phyloP scores from a whole-genome alignment of 1,139 yeast genomes.

The Suhomyces choctaworum region DNA sequence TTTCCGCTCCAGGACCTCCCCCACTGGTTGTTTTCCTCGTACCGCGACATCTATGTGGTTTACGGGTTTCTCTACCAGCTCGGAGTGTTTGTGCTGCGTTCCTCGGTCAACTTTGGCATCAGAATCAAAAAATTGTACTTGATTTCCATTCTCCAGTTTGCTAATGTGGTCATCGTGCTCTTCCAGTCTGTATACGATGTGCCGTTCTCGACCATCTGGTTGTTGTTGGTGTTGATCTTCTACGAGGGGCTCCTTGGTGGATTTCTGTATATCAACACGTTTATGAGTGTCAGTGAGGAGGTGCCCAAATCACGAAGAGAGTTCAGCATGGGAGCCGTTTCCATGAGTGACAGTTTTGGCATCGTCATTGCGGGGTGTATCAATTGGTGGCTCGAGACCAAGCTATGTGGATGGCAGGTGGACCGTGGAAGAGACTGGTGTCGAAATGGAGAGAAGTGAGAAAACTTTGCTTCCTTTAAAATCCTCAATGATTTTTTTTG shows the following conservation, averaged over 20 bases:
- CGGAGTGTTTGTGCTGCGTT: conserved; percentile 89
- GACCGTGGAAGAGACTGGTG: conserved; percentile 68
- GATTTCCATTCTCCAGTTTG: conserved; percentile 65
- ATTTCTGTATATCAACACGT: conserved; percentile 84
- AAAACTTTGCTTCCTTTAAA: too few relatives aligned
- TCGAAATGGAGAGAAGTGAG: too few relatives aligned
- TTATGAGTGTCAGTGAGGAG: conserved; percentile 70
- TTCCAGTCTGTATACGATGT: conserved; percentile 62
- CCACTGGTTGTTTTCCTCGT: conserved; percentile 53
- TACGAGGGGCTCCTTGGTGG: conserved; percentile 94
- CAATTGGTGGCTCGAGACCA: conserved; percentile 72
- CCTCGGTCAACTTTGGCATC: conserved; percentile 67
- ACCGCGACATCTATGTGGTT: conserved; percentile 86
- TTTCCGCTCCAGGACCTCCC: conserved; percentile 75
- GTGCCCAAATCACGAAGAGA: conserved; percentile 61
- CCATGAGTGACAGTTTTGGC: conserved; percentile 89
- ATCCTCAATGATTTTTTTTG: too few relatives aligned
- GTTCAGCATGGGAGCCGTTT: conserved; percentile 91
- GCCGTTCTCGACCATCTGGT: conserved; percentile 59
- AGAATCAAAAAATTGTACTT: conserved; percentile 59
- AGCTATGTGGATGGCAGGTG: conserved; percentile 65
- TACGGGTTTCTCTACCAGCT: conserved; percentile 91
- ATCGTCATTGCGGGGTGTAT: conserved; percentile 77
- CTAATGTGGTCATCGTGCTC: conserved; percentile 60
- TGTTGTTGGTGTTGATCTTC: conserved; percentile 61